phyloP scores from a whole-genome alignment of 352 stramenopile species.

The Phytophthora boehmeriae region DNA sequence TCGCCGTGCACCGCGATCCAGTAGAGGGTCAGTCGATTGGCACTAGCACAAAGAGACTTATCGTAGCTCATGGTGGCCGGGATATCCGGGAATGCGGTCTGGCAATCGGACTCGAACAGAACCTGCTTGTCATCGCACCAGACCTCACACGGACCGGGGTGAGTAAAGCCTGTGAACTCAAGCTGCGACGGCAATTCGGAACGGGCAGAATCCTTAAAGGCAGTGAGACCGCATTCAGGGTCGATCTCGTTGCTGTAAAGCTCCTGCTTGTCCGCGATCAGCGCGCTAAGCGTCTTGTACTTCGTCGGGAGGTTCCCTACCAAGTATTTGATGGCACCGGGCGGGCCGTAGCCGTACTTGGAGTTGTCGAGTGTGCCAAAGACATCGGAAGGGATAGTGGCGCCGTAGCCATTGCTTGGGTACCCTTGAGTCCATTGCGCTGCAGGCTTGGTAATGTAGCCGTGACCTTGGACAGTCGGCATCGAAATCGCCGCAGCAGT shows the following conservation, averaged over 20 bases:
- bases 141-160: constrained; percentile 61
- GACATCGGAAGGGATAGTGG: constrained; percentile 41
- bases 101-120: constrained; percentile 52
- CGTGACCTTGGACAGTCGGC: constrained; percentile 27
- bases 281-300: constrained; percentile 41
- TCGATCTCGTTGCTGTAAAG: constrained; percentile 40
- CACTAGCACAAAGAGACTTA: constrained; percentile 40
- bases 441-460: constrained; percentile 52
- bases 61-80: constrained; percentile 51
- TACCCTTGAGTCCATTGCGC: constrained; percentile 43
- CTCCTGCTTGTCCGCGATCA: constrained; percentile 54
- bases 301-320: constrained; percentile 38
- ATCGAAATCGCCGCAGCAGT: constrained; percentile 26
- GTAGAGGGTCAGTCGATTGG: constrained; percentile 56
- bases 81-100: constrained; percentile 35
- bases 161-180: constrained; percentile 57
- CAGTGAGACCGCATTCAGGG: constrained; percentile 42
- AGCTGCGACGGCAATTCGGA: constrained; percentile 43
- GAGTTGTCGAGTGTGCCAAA: constrained; percentile 37
- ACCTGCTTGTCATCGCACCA: constrained; percentile 67
- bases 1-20: constrained; percentile 59
- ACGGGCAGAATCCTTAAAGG: constrained; percentile 38
- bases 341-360: constrained; percentile 48
- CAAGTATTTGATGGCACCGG: constrained; percentile 42
- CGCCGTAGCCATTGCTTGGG: constrained; percentile 51